Base-by-base conservation (phyloP, 768 basidiomycete species). In the Rhizopogon vesiculosus region DNA sequence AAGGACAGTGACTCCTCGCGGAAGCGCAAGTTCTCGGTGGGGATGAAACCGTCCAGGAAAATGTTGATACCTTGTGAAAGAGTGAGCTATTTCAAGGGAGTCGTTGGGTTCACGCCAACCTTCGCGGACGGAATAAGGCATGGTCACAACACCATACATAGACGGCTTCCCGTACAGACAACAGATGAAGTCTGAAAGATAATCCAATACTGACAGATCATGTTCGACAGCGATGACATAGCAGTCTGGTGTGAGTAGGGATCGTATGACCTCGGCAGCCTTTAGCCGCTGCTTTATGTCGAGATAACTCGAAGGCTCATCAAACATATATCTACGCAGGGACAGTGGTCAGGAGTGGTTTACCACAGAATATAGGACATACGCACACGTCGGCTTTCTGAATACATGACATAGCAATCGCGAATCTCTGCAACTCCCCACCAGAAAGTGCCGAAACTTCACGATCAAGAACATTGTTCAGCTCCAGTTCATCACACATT, bases 181-280 rank as follows among this genome's bases (percentile, higher is more conserved):
- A 73, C 97, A 99, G 69, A 99, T 87, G 68, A 93, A 99, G 74
- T 99, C 97, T 56, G 96, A 98, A 9, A 98, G 83, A 73, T 98
- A 99, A 71, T 99, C 97, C 46, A 98, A 82, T 39, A 98, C 95
- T 3, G 97, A 95, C 66, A 99, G 74, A 79, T 99, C 97, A 80
- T 99, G 97, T 78, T 99, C 97, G 55, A 99, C 97, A 38, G 93
- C 93, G 57, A 99, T 88, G 59, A 99, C 91, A 66, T 98, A 99
- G 73, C 91, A 87, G 62, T 83, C 84, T 0, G 93, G 85, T 7
- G 74, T 79, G 48, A 98, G 82, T 55, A 99, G 76, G 29, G 84
- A 82, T 45, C 97, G 93, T 59, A 99, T 98, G 56, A 95, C 93
- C 64, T 94, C 86, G 8, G 97, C 97, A 15, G 97, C 97, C 66